Evolutionary conservation across 2,329 filamentous ascomycete genomes (phyloP), one percentile per base, ranked within the genome.

Genomic region (Ceratocystis cacaofunesta): DNA sequence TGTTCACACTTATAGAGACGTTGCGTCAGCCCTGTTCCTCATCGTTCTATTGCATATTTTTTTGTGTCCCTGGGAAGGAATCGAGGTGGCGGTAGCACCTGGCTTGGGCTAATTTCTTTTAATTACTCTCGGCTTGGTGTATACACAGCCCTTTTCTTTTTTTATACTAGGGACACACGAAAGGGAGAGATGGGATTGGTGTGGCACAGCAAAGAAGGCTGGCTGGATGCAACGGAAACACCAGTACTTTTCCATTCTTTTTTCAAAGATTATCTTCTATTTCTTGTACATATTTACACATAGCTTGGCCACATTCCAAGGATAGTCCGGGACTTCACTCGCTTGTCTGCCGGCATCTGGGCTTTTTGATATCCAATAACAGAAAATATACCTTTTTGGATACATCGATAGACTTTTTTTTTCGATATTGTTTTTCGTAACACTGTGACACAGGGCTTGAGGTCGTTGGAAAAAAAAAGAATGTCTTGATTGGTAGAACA

Each of bases 311-410:
- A 32, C 15, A 12, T 62, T 36, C 10, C 2, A 62, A 46, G 46
- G 43, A 62, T 62, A 15, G 43, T 28, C 32, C 5, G n/a, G 43
- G 61, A 32, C 46, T 46, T 50, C 61, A 62, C 43, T 62, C 43
- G 43, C 43, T 62, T 48, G 61, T 32, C 46, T 41, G 12, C 32
- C 43, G 15, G 10, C 61, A 32, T 62, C 43, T 62, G 61, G 61
- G 61, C 43, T 22, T 62, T 48, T 32, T 28, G n/a, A 58, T 58
- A 36, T 58, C 55, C 61, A 62, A 62, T 32, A 48, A 62, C 61
- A 62, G 43, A 62, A 50, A 36, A 62, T 1, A 62, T 19, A 19
- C 19, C 36, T 41, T 12, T 44, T 62, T 62, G 55, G 55, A 58
- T 62, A 15, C 30, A 62, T 25, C 36, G 32, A 50, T 28, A 41